Evolutionary conservation across 306 rosid genomes (phyloP).

Genomic region (Acacia crassicarpa): DNA sequence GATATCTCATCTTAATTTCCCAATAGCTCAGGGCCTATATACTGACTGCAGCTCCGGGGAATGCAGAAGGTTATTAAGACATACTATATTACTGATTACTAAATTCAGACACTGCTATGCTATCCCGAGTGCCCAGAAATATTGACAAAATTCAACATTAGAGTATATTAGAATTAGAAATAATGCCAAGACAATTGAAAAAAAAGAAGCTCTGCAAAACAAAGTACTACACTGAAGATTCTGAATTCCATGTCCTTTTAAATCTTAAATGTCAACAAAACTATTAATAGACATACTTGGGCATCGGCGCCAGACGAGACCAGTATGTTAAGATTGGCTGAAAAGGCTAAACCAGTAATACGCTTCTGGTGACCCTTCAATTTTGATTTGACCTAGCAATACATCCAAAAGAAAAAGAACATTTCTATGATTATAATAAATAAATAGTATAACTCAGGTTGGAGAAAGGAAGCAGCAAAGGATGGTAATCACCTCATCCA

Average conservation of each 20-base stretch:
- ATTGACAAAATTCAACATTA: background rate
- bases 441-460: background rate
- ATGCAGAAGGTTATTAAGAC: background rate
- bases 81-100: too few species aligned
- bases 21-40: too few species aligned
- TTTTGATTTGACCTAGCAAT: constrained; percentile 67
- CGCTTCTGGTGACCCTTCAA: constrained; percentile 85
- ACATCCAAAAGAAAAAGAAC: constrained; percentile 20
- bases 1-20: background rate
- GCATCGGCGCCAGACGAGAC: constrained; percentile 89
- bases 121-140: background rate
- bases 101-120: background rate
- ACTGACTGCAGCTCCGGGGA: too few species aligned
- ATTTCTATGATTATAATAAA: background rate
- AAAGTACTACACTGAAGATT: constrained; percentile 16
- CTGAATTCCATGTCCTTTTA: background rate
- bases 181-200: background rate
- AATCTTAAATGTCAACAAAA: constrained; percentile 28
- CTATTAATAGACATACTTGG: constrained; percentile 55
- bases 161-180: background rate
- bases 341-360: constrained; percentile 85
- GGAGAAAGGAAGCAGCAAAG: background rate
- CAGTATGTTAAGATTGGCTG: constrained; percentile 67
- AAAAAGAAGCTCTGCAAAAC: background rate
- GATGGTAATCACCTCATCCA: constrained; percentile 63